Evolutionary conservation across 768 basidiomycete genomes (phyloP), one percentile per base, ranked within the genome.

Genomic region (Trametes elegans): DNA sequence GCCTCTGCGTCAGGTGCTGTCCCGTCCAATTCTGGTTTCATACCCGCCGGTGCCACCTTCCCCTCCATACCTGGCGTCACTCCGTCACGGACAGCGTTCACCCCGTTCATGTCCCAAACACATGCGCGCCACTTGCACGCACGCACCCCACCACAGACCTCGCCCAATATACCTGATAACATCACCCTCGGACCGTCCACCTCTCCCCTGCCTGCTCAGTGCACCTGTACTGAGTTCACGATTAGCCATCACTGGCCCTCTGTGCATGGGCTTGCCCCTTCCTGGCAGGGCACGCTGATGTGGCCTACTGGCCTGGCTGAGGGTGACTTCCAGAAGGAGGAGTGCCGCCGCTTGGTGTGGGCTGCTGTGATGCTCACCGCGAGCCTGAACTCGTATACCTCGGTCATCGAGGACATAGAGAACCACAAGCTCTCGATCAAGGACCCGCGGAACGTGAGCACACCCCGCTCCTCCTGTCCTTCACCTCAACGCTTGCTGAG

Each of bases 281-380:
- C 82, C 51, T 89, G 87, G 87, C 66, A 74, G 4, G 71, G 76
- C 41, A 83, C 86, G 3, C 81, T 85, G 0, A 83, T 79, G 10
- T 90, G 87, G 87, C 74, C 78, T 45, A 64, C 70, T 26, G 66
- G 73, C 9, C 83, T 58, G 9, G 38, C 52, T 23, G 62, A 83
- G 32, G 76, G 70, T 4, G 88, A 90, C 57, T 79, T 88, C 55
- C 71, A 78, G 42, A 86, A 82, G 68, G 89, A 92, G 63, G 83
- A 83, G 40, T 84, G 83, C 63, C 81, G 89, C 21, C 73, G 88
- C 24, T 67, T 90, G 23, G 86, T 85, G 53, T 91, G 89, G 89
- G 86, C 83, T 62, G 71, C 81, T 5, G 74, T 89, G 68, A 73
- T 77, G 47, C 74, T 88, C 18, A 74, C 80, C 7, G 84, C 87